Conservation (phyloP, 306 rosid genomes). For the Quercus engelmannii region DNA sequence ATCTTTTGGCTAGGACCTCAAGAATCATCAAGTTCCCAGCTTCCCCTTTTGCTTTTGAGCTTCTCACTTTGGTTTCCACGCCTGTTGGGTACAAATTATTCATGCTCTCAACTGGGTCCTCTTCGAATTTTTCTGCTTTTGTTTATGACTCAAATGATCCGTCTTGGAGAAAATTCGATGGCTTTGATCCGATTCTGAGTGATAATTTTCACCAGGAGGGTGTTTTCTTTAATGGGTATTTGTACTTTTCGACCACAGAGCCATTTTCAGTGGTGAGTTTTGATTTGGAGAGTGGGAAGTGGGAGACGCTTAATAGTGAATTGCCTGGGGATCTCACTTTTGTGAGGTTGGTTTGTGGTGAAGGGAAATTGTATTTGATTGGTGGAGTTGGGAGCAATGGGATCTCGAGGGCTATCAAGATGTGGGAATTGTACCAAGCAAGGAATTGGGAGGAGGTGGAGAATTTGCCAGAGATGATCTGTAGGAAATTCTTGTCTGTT, state of each 20-base stretch:
- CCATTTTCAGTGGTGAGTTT: slow-evolving; percentile 63
- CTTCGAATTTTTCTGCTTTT: slow-evolving; percentile 27
- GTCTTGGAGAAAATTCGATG: slow-evolving; percentile 47
- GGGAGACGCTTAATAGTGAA: slow-evolving; percentile 36
- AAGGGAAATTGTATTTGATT: slow-evolving; percentile 51
- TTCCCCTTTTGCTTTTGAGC: slow-evolving; percentile 45
- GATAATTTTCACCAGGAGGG: slow-evolving; percentile 59
- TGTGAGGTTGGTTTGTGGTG: slow-evolving; percentile 48
- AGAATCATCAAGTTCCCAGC: slow-evolving; percentile 53
- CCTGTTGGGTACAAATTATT: slow-evolving; percentile 56
- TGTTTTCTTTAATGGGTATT: slow-evolving; percentile 34
- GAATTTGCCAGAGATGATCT: slow-evolving; percentile 72
- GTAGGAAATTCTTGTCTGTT: slow-evolving; percentile 67
- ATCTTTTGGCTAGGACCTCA: slow-evolving; percentile 51
- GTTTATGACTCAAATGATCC: slow-evolving; percentile 49
- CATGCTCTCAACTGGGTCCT: slow-evolving; percentile 34
- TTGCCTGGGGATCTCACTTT: slow-evolving; percentile 58
- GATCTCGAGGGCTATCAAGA: slow-evolving; percentile 60
- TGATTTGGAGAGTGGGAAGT: slow-evolving; percentile 56
- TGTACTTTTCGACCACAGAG: slow-evolving; percentile 65
- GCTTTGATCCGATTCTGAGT: slow-evolving; percentile 34
- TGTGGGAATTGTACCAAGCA: slow-evolving; percentile 60
- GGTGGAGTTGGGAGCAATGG: slow-evolving; percentile 87
- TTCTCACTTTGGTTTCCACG: slow-evolving; percentile 58
- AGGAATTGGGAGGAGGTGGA: slow-evolving; percentile 61